Evolutionary conservation across 1,139 yeast species (phyloP).

Genomic region (Hanseniaspora gamundiae): DNA sequence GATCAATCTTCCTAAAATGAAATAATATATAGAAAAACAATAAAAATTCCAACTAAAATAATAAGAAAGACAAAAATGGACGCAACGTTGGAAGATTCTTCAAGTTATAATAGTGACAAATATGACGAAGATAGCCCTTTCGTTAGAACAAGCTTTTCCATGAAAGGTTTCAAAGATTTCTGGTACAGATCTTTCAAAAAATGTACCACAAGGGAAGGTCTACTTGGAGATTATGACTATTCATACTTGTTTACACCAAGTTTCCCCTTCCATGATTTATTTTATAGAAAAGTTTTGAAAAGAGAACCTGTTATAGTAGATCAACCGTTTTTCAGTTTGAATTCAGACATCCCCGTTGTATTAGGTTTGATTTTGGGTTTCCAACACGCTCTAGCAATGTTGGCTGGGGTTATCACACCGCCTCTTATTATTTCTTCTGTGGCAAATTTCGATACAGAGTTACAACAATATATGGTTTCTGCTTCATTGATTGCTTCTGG

Average conservation of each 20-base stretch:
- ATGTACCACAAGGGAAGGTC: constrained; percentile 60
- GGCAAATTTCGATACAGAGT: constrained; percentile 41
- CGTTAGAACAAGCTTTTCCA: constrained; percentile 6
- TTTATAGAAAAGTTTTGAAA: constrained; percentile 9
- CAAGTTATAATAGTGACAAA: not conserved
- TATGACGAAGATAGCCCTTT: constrained; percentile 3
- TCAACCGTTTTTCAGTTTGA: constrained; percentile 71
- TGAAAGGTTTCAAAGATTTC: constrained; percentile 7
- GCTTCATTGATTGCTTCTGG: constrained; percentile 70
- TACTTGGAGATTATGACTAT: constrained; percentile 77
- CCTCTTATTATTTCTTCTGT: constrained; percentile 55
- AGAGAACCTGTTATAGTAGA: constrained; percentile 34
- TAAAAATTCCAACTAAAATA: not conserved
- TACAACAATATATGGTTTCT: constrained; percentile 62
- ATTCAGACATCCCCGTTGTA: constrained; percentile 67
- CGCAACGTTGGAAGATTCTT: not conserved
- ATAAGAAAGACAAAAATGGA: not conserved
- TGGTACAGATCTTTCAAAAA: constrained; percentile 23
- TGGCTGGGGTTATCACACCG: constrained; percentile 86
- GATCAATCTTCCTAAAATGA: too few relatives aligned
- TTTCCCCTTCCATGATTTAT: constrained; percentile 41
- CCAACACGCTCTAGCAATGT: constrained; percentile 80
- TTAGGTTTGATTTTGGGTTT: constrained; percentile 69
- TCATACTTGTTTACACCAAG: constrained; percentile 64
- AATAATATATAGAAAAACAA: too few relatives aligned